Evolutionary conservation across 345 rosid genomes (phyloP).

Genomic region (Cardiospermum halicacabum): DNA sequence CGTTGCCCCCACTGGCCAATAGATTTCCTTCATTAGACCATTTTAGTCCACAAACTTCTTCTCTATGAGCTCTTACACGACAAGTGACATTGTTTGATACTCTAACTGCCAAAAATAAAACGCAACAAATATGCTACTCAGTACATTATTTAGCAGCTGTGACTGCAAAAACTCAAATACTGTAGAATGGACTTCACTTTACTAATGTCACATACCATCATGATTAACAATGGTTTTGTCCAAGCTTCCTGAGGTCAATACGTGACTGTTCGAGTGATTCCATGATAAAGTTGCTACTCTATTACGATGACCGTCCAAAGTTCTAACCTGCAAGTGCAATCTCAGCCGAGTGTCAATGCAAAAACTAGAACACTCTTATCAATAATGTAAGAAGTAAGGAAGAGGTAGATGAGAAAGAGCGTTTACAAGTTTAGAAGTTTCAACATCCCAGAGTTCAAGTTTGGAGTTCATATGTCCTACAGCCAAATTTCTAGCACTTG

Average conservation of each 20-base stretch:
- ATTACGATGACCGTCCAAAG: slow-evolving; percentile 32
- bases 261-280: slow-evolving; percentile 39
- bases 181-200: not conserved
- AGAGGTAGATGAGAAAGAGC: not conserved
- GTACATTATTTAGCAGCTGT: not conserved
- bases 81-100: slow-evolving; percentile 25
- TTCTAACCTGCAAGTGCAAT: slow-evolving; percentile 25
- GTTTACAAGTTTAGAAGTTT: slow-evolving; percentile 44
- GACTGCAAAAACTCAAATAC: not conserved
- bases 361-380: not conserved
- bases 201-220: slow-evolving; percentile 30
- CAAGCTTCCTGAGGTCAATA: slow-evolving; percentile 43
- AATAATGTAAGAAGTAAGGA: not conserved
- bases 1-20: slow-evolving; percentile 62
- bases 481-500: slow-evolving; percentile 30
- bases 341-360: not conserved
- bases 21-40: slow-evolving; percentile 43
- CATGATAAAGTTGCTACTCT: slow-evolving; percentile 38
- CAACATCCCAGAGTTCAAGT: slow-evolving; percentile 42
- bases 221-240: slow-evolving; percentile 44
- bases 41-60: slow-evolving; percentile 46
- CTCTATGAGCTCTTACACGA: slow-evolving; percentile 27
- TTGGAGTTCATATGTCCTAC: slow-evolving; percentile 35
- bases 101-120: slow-evolving; percentile 26
- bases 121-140: not conserved